A percentile compares a stretch with the other conserved stretches of the same genome.
phyloP scores from a whole-genome alignment of 2,329 filamentous ascomycete species.

The Aureobasidium lini region DNA sequence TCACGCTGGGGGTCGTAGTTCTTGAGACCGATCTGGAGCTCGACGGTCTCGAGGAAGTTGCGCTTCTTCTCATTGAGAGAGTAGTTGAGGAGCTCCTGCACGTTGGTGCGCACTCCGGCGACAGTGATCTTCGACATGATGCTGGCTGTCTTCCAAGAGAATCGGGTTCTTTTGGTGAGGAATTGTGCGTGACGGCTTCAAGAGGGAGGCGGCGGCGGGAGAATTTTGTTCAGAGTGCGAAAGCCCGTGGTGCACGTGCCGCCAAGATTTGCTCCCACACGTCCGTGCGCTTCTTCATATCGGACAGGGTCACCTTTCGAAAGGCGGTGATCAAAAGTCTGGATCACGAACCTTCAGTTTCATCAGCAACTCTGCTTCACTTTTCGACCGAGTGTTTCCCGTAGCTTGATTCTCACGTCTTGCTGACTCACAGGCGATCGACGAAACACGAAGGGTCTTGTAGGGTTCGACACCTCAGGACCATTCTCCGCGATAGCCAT shows the following conservation, averaged over 20 bases:
- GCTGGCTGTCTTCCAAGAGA: constrained; percentile 44
- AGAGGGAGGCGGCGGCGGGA: neutral
- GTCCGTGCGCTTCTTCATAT: neutral
- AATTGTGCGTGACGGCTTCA: constrained; percentile 4
- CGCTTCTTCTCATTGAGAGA: constrained; percentile 42
- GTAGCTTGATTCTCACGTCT: neutral
- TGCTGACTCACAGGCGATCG: neutral
- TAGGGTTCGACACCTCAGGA: neutral
- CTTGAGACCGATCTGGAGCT: constrained; percentile 83
- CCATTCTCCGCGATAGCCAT: neutral
- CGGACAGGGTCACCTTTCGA: constrained; percentile 3
- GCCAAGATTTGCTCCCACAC: neutral
- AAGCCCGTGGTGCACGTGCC: no score
- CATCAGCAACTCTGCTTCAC: neutral
- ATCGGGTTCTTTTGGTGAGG: constrained; percentile 30
- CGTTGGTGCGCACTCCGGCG: constrained; percentile 92
- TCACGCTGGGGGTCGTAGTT: constrained; percentile 98
- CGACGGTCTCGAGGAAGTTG: constrained; percentile 36
- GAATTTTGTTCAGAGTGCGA: neutral
- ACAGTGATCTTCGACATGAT: constrained; percentile 70
- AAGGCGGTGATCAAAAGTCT: neutral
- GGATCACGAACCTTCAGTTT: no score
- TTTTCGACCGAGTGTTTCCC: neutral
- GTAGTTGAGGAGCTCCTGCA: constrained; percentile 91
- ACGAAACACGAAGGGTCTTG: neutral